Conservation (phyloP, 2,329 filamentous ascomycete genomes). For the Pseudocercospora macadamiae region DNA sequence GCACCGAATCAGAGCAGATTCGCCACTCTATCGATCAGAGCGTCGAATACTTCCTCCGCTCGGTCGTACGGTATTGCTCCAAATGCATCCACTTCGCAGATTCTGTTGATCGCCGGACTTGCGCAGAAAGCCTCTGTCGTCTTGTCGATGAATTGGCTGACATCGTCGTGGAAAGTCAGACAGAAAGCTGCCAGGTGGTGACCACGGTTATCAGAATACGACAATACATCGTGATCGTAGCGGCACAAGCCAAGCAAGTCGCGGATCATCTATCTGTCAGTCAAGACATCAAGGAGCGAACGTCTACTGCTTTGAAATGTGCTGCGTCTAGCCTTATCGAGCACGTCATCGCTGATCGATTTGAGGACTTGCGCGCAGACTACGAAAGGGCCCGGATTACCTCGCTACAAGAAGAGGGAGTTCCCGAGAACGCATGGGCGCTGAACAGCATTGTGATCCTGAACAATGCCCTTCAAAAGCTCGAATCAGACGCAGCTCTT, state of each 20-base stretch:
- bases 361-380: slow-evolving; percentile 44
- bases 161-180: slow-evolving; percentile 4
- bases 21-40: slow-evolving; percentile 8
- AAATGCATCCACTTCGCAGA: slow-evolving; percentile 57
- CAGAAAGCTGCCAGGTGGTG: not conserved
- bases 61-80: slow-evolving; percentile 54
- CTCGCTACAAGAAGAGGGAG: slow-evolving; percentile 51
- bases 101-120: slow-evolving; percentile 55
- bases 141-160: slow-evolving; percentile 43
- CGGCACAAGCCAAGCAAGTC: slow-evolving; percentile 38
- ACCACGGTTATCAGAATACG: slow-evolving; percentile 6
- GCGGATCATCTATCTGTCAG: slow-evolving; percentile 34
- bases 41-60: slow-evolving; percentile 43
- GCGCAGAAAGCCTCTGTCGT: slow-evolving; percentile 47
- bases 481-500: slow-evolving; percentile 41
- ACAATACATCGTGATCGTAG: slow-evolving; percentile 34
- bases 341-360: slow-evolving; percentile 31
- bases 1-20: not conserved
- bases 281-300: slow-evolving; percentile 19
- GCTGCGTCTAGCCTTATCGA: slow-evolving; percentile 43
- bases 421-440: slow-evolving; percentile 47
- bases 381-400: slow-evolving; percentile 50
- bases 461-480: slow-evolving; percentile 45
- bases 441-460: slow-evolving; percentile 54
- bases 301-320: slow-evolving; percentile 38